phyloP scores from a whole-genome alignment of 148 eudicot species.

The Cornus suecica region DNA sequence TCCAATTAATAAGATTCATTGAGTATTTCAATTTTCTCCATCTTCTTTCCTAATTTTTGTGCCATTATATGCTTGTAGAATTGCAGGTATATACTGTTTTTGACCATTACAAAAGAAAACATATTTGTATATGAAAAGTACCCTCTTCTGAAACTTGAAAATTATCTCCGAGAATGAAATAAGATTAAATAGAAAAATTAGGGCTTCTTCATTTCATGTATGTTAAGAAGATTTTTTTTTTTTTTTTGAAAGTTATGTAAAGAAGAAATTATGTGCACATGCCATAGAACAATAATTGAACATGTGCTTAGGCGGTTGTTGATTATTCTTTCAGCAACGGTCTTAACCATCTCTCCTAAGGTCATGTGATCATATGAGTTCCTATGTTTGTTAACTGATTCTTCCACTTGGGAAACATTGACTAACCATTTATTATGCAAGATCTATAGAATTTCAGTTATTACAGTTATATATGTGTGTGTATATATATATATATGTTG shows the following conservation, averaged over 20 bases:
- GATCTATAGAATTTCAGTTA: not conserved
- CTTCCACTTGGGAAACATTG: not conserved
- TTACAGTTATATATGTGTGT: constrained; percentile 1
- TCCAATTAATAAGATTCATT: too few relatives aligned
- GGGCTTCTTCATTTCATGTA: not conserved
- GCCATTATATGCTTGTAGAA: too few relatives aligned
- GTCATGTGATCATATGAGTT: constrained; percentile 19
- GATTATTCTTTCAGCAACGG: constrained; percentile 3
- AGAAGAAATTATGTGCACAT: constrained; percentile 8
- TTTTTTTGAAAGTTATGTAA: not conserved
- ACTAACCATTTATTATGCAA: not conserved
- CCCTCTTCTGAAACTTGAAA: too few relatives aligned
- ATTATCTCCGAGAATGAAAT: not conserved
- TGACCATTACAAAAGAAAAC: too few relatives aligned
- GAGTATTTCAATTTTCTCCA: too few relatives aligned
- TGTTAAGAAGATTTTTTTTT: not conserved
- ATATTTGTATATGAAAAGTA: too few relatives aligned
- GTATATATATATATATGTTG: too few relatives aligned
- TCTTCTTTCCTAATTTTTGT: too few relatives aligned
- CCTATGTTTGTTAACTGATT: not conserved
- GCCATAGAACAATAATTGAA: not conserved
- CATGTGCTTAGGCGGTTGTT: not conserved
- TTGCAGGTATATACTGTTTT: too few relatives aligned
- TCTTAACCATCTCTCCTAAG: constrained; percentile 3
- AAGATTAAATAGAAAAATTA: not conserved